Percentiles rank a stretch among this genome's conserved stretches.
phyloP scores from a whole-genome alignment of 192 early-diverging fungal genomes.

The Geosiphon pyriformis region DNA sequence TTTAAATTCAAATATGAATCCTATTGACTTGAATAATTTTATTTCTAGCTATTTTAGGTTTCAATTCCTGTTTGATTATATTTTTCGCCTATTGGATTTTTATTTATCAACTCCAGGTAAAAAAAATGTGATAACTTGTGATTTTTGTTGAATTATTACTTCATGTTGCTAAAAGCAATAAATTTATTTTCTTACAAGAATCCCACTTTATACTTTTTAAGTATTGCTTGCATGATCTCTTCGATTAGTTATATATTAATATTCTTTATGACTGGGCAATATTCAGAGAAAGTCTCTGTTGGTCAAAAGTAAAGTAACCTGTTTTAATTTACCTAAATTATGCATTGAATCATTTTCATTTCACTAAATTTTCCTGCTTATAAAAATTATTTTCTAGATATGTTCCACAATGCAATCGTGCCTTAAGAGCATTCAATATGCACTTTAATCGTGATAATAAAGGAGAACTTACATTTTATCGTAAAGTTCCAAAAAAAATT shows the following conservation, averaged over 20 bases:
- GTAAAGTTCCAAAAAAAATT: constrained; percentile 47
- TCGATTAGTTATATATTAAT: constrained; percentile 13
- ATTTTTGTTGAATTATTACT: no score
- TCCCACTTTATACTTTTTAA: background rate
- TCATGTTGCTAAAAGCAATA: no score
- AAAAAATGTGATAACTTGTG: no score
- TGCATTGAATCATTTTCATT: no score
- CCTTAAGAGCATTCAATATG: constrained; percentile 50
- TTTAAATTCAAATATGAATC: no score
- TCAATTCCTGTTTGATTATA: constrained; percentile 43
- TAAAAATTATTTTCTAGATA: constrained; percentile 33
- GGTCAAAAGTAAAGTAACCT: constrained; percentile 46
- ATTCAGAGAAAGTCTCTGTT: constrained; percentile 49
- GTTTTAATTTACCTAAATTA: background rate
- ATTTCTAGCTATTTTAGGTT: constrained; percentile 39
- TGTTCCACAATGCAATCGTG: constrained; percentile 54
- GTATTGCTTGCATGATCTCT: background rate
- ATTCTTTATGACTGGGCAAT: constrained; percentile 52
- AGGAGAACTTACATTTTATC: constrained; percentile 44
- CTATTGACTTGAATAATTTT: no score
- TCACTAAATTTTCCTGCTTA: no score
- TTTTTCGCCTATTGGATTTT: constrained; percentile 32
- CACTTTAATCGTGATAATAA: constrained; percentile 45
- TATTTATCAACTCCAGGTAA: constrained; percentile 26
- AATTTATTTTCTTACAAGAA: no score